phyloP scores from a whole-genome alignment of 2,329 filamentous ascomycete species.

The Penicillium freii region DNA sequence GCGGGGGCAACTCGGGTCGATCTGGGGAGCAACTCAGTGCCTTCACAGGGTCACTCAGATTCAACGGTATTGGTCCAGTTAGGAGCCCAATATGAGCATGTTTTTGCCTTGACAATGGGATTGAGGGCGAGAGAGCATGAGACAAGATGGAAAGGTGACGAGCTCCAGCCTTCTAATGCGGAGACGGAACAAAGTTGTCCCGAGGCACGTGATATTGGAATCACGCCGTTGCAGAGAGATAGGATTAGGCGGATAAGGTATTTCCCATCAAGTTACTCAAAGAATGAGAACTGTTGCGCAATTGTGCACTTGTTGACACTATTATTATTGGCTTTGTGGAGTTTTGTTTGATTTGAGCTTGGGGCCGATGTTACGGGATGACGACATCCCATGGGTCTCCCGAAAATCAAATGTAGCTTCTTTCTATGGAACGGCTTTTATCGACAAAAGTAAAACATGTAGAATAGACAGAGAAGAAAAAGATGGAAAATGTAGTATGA shows the following conservation, averaged over 20 bases:
- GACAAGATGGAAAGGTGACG: slow-evolving; percentile 11
- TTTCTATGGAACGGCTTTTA: slow-evolving; percentile 1
- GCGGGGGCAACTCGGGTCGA: slow-evolving; percentile 19
- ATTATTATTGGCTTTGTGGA: not conserved
- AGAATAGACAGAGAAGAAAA: not conserved
- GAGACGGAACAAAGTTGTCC: slow-evolving; percentile 23
- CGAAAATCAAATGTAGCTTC: slow-evolving; percentile 1
- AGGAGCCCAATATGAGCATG: not conserved
- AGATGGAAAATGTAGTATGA: not conserved
- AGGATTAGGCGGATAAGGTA: not conserved
- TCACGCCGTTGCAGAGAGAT: not conserved
- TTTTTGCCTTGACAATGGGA: slow-evolving; percentile 10
- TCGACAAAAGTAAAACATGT: not conserved
- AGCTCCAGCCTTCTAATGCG: slow-evolving; percentile 23
- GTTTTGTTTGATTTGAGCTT: not conserved
- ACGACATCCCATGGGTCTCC: slow-evolving; percentile 15
- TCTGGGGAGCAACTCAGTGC: slow-evolving; percentile 12
- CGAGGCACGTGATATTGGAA: slow-evolving; percentile 16
- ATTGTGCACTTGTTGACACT: not conserved
- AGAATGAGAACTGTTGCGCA: not conserved
- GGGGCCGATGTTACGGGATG: slow-evolving; percentile 15
- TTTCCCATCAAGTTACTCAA: not conserved
- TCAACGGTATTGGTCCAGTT: not conserved
- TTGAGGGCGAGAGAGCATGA: slow-evolving; percentile 12
- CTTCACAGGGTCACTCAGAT: slow-evolving; percentile 7